Conservation (phyloP, 2,329 filamentous ascomycete genomes). For the Monilinia vaccinii-corymbosi region DNA sequence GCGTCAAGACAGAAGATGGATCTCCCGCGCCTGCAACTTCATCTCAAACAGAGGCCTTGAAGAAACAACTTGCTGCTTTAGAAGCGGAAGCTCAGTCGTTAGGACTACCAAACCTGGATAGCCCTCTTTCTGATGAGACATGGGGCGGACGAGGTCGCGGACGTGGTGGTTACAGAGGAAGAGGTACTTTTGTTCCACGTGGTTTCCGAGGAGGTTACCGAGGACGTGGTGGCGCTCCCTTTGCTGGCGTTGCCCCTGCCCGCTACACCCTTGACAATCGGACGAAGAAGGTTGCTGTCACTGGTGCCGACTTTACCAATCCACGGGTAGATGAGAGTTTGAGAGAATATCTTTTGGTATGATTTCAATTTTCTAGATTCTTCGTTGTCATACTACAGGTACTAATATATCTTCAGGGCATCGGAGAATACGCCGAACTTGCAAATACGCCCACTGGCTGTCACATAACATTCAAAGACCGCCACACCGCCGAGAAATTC, state of each 20-base stretch:
- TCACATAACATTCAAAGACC: conserved; percentile 55
- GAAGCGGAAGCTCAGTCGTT: conserved; percentile 63
- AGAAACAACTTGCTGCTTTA: conserved; percentile 61
- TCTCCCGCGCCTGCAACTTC: conserved; percentile 13
- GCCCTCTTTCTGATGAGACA: conserved; percentile 36
- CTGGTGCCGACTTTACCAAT: conserved; percentile 53
- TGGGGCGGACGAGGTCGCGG: conserved; percentile 36
- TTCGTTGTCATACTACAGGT: background rate
- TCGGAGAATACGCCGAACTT: conserved; percentile 54
- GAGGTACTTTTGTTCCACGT: conserved; percentile 26
- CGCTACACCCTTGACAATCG: conserved; percentile 67
- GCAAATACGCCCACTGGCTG: conserved; percentile 39
- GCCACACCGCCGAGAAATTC: conserved; percentile 63
- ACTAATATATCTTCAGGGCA: conserved; percentile 36
- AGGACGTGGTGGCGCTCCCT: conserved; percentile 36
- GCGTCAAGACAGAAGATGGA: conserved; percentile 12
- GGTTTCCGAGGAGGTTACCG: conserved; percentile 37
- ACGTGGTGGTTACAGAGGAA: conserved; percentile 30
- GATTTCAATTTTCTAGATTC: conserved; percentile 22
- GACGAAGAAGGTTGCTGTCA: conserved; percentile 57
- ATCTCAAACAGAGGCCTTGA: conserved; percentile 54
- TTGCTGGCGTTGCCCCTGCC: conserved; percentile 26
- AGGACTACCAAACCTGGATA: conserved; percentile 46
- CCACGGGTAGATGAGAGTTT: conserved; percentile 58
- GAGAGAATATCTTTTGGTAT: conserved; percentile 61